Percentiles rank a stretch among this genome's conserved stretches.
phyloP scores from a whole-genome alignment of 1,284 basidiomycete genomes.

The Stygiomarasmius scandens region DNA sequence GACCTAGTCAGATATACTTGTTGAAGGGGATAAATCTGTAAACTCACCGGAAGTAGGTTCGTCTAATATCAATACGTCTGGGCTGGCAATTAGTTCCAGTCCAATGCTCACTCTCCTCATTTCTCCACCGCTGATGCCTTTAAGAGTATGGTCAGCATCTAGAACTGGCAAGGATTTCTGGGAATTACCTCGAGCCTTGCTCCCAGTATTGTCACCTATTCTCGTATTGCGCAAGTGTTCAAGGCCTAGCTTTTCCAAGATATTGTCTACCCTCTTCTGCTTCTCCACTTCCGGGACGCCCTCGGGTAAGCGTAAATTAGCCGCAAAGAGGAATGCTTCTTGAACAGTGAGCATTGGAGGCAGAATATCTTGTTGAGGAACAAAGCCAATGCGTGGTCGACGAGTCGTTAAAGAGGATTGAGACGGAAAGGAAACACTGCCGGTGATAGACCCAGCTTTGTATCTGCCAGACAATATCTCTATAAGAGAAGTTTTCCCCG shows the following conservation, averaged over 20 bases:
- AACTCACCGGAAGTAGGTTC: slow-evolving; percentile 75
- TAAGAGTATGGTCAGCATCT: too few relatives aligned
- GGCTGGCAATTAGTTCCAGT: slow-evolving; percentile 77
- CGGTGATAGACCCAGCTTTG: slow-evolving; percentile 73
- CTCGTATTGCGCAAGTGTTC: slow-evolving; percentile 66
- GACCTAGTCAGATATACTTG: slow-evolving; percentile 6
- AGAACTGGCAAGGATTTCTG: too few relatives aligned
- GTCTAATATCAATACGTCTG: slow-evolving; percentile 82
- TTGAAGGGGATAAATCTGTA: not conserved
- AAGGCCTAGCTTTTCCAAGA: slow-evolving; percentile 80
- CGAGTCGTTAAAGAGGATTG: slow-evolving; percentile 21
- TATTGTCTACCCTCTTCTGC: slow-evolving; percentile 63
- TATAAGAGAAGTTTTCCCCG: slow-evolving; percentile 84
- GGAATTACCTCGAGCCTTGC: slow-evolving; percentile 77
- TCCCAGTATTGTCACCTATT: slow-evolving; percentile 66
- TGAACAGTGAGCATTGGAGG: slow-evolving; percentile 80
- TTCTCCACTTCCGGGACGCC: slow-evolving; percentile 70
- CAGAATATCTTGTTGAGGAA: slow-evolving; percentile 85
- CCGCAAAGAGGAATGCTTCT: slow-evolving; percentile 85
- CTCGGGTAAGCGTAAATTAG: slow-evolving; percentile 82
- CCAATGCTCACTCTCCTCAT: slow-evolving; percentile 87
- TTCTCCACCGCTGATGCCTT: slow-evolving; percentile 88
- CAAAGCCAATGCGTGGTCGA: slow-evolving; percentile 71
- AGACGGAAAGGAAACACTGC: slow-evolving; percentile 62
- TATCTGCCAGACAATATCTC: slow-evolving; percentile 80